Percentiles rank a stretch among this genome's conserved stretches.
phyloP scores from a whole-genome alignment of 495 filamentous ascomycete genomes.

The Diplogelasinospora grovesii region DNA sequence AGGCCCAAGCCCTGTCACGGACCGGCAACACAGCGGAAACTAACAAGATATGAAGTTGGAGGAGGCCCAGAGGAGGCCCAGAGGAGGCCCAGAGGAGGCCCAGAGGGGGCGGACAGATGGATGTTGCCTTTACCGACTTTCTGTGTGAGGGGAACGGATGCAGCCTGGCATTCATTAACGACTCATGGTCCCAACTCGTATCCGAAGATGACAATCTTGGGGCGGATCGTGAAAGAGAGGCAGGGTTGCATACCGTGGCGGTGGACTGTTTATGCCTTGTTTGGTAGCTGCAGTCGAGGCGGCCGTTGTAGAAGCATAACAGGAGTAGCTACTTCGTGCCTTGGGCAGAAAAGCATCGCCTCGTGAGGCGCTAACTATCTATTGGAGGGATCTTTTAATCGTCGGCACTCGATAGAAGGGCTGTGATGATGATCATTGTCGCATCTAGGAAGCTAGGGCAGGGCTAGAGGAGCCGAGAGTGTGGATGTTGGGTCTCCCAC shows the following conservation, averaged over 20 bases:
- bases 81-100: background rate
- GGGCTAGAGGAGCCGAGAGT: slow-evolving; percentile 6
- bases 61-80: background rate
- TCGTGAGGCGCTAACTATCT: background rate
- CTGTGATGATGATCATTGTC: slow-evolving; percentile 4
- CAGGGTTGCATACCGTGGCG: slow-evolving; percentile 1
- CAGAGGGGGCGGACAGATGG: no score
- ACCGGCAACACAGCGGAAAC: no score
- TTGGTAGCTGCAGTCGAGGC: background rate
- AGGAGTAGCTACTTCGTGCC: background rate
- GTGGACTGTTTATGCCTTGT: background rate
- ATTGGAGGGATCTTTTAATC: slow-evolving; percentile 9
- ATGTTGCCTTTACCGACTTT: no score
- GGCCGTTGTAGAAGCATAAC: background rate
- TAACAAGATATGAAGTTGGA: no score
- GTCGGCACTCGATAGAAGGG: background rate
- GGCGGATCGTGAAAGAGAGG: background rate
- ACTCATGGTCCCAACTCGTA: background rate
- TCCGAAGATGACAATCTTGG: no score
- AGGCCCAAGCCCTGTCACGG: no score
- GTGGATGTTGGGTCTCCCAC: background rate
- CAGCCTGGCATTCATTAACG: no score
- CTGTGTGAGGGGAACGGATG: no score
- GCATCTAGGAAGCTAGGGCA: background rate
- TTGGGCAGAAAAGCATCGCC: background rate